These are phyloP conservation scores for Clarkia xantiana DNA, from an alignment of 345 rosid species.

Conservation along the genomic window DNA sequence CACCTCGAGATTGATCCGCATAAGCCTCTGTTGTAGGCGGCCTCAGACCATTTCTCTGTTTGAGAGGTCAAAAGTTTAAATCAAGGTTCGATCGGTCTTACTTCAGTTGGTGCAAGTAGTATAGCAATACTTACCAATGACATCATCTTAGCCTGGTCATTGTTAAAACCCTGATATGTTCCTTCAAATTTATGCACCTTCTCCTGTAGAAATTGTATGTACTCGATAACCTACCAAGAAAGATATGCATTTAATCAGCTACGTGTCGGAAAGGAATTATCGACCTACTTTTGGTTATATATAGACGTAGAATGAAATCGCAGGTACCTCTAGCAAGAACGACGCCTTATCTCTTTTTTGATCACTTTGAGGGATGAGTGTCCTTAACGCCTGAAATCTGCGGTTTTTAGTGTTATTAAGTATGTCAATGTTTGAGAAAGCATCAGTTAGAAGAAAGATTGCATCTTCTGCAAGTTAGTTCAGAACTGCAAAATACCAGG, in stretches of 20 bases:
- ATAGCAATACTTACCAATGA: constrained; percentile 38
- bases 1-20: constrained; percentile 26
- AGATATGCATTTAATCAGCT: not conserved
- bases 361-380: constrained; percentile 73
- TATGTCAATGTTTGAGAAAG: too few species aligned
- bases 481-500: too few species aligned
- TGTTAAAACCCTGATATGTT: constrained; percentile 61
- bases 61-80: constrained; percentile 6
- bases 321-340: constrained; percentile 69
- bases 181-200: constrained; percentile 60
- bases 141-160: constrained; percentile 47
- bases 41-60: constrained; percentile 44
- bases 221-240: constrained; percentile 60
- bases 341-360: constrained; percentile 97
- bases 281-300: too few species aligned
- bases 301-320: not conserved
- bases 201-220: constrained; percentile 83
- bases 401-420: too few species aligned
- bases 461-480: too few species aligned
- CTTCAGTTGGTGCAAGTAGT: too few species aligned
- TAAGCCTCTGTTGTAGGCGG: constrained; percentile 22
- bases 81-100: not conserved
- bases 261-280: not conserved
- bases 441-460: too few species aligned
- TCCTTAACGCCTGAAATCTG: constrained; percentile 92